Base-by-base conservation (phyloP, 2,329 filamentous ascomycete species). In the Phoma sp. region DNA sequence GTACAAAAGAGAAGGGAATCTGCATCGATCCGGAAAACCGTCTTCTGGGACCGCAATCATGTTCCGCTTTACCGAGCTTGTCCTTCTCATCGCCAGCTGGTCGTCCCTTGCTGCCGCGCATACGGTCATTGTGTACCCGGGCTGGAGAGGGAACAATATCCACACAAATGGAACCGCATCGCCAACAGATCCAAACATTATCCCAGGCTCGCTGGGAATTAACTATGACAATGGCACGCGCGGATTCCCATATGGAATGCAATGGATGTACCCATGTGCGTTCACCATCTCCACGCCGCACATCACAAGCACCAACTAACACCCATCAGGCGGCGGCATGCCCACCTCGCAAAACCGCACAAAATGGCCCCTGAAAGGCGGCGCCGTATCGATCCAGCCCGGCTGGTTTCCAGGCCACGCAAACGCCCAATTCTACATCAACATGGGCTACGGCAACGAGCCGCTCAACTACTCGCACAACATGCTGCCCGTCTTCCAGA, bases 191-290 rank as follows among this genome's bases (percentile, higher is more conserved):
- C 72, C 47, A 22, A 70, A 9, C 43, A 66, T 76, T 36, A 71
- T 74, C 15, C 70, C 76, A 0, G 71, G 73, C 12, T 74, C 77
- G 8, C 64, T 86, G 4, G 82, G 81, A 5, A 78, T 77, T 25
- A 78, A 75, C 51, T 73, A 70, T 32, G 58, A 65, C 17, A 82
- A 82, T 49, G 78, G 76, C 21, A 78, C 79, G 15, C 68, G 72
- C 17, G 70, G 77, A 0, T 95, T 86, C 65, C 92, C 92, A 1
- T 96, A 90, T 64, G 93, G 92, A 77, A 94, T 95, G 90, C 90
- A 96, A 80, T 97, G 92, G 92, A 87, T 88, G 74, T 96, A 96
- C 80, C 92, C 93, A 76, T 97, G 92, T 96, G 81, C 79, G 91
- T 80, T 29, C 21, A 8, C 31, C 9, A 13, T 22, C 17, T 17